phyloP scores from a whole-genome alignment of 2,329 filamentous ascomycete species.

The Talaromyces sp. region DNA sequence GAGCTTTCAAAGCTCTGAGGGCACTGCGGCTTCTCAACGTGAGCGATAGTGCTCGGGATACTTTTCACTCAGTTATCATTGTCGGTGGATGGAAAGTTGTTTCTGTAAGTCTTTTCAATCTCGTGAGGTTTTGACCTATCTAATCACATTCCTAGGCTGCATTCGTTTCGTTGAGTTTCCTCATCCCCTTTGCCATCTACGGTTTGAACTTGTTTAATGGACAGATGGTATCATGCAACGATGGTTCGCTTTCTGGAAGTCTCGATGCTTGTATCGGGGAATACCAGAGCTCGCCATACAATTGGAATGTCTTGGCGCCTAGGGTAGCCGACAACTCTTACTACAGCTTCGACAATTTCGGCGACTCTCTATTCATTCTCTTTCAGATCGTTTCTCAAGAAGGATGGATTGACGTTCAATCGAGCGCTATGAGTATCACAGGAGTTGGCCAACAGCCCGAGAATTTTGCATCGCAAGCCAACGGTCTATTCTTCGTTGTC shows the following conservation, averaged over 20 bases:
- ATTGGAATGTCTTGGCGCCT: slow-evolving; percentile 82
- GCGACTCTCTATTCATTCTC: slow-evolving; percentile 88
- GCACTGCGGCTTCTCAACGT: slow-evolving; percentile 90
- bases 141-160: slow-evolving; percentile 58
- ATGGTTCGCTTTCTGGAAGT: slow-evolving; percentile 58
- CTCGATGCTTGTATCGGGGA: slow-evolving; percentile 77
- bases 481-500: slow-evolving; percentile 89
- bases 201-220: slow-evolving; percentile 91
- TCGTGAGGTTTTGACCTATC: background rate
- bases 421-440: slow-evolving; percentile 76
- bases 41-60: slow-evolving; percentile 91
- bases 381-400: slow-evolving; percentile 99
- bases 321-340: slow-evolving; percentile 77
- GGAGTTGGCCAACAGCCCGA: slow-evolving; percentile 72
- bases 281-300: slow-evolving; percentile 71
- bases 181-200: slow-evolving; percentile 96
- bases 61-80: slow-evolving; percentile 94
- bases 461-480: slow-evolving; percentile 69
- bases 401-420: slow-evolving; percentile 94
- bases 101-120: slow-evolving; percentile 57
- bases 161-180: slow-evolving; percentile 87
- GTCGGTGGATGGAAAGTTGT: slow-evolving; percentile 92
- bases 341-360: slow-evolving; percentile 93
- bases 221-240: slow-evolving; percentile 76
- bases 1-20: slow-evolving; percentile 93